Percentiles rank a stretch among this genome's conserved stretches.
phyloP scores from a whole-genome alignment of 192 early-diverging fungal species.

The Entomortierella lignicola region DNA sequence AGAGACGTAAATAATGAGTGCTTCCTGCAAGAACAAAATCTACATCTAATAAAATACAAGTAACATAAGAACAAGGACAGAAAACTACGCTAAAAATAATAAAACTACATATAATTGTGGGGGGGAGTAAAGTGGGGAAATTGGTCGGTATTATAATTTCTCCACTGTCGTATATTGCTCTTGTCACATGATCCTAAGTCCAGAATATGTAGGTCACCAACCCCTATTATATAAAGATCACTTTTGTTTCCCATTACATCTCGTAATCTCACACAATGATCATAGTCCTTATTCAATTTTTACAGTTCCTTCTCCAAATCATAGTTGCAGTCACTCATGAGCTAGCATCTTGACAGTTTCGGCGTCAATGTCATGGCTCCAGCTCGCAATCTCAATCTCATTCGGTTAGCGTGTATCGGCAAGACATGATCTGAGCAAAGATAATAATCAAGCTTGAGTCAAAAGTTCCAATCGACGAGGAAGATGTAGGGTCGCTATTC shows the following conservation, averaged over 20 bases:
- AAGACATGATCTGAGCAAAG: constrained; percentile 36
- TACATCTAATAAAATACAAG: no score
- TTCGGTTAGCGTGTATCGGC: constrained; percentile 31
- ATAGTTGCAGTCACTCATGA: constrained; percentile 28
- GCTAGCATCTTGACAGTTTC: constrained; percentile 18
- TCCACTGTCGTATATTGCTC: constrained; percentile 26
- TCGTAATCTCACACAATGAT: constrained; percentile 44
- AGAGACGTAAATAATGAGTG: no score
- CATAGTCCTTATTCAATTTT: constrained; percentile 25
- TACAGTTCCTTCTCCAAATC: constrained; percentile 32
- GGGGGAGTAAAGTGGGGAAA: no score
- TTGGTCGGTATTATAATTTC: constrained; percentile 61
- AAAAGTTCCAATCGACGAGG: constrained; percentile 45
- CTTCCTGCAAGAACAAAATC: no score
- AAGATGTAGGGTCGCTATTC: not conserved
- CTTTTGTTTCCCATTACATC: no score
- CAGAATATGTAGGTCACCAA: constrained; percentile 20
- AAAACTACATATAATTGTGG: no score
- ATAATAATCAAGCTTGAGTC: constrained; percentile 19
- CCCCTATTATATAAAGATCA: no score
- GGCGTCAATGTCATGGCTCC: constrained; percentile 44
- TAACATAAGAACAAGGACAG: no score
- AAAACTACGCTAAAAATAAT: no score
- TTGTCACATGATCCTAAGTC: constrained; percentile 21
- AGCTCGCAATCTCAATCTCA: constrained; percentile 45